Conservation (phyloP, 257 asterid genomes). For the Vinca minor region DNA sequence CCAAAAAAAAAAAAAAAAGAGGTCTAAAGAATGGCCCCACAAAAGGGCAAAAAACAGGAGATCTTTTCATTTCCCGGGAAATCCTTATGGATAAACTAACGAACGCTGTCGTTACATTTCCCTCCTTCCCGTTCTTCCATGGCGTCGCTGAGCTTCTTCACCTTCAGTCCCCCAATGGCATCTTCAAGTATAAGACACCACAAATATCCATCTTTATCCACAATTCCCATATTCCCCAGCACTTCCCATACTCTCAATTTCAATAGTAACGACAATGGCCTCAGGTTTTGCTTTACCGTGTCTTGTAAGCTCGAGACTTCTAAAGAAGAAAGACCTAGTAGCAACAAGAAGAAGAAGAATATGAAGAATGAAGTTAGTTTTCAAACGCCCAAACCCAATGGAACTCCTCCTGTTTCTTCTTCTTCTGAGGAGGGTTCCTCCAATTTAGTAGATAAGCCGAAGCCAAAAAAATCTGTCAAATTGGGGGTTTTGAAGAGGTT, state of each 20-base stretch:
- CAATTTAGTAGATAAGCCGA: constrained; percentile 26
- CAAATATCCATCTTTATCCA: neutral
- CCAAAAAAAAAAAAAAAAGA: no score
- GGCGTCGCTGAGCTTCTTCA: constrained; percentile 21
- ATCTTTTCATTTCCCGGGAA: neutral
- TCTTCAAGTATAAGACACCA: neutral
- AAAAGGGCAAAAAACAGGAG: no score
- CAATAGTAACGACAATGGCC: constrained; percentile 18
- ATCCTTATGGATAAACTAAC: neutral
- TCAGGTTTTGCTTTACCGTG: constrained; percentile 24
- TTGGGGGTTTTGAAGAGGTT: constrained; percentile 32
- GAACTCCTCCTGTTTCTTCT: constrained; percentile 50
- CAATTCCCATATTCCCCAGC: constrained; percentile 12
- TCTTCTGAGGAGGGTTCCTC: constrained; percentile 30
- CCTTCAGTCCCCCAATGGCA: constrained; percentile 4
- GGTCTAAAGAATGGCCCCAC: no score
- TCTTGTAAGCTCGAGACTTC: constrained; percentile 44
- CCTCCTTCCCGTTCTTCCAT: neutral
- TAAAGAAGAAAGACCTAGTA: constrained; percentile 19
- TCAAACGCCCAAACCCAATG: constrained; percentile 20
- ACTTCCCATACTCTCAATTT: constrained; percentile 22
- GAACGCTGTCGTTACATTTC: no score
- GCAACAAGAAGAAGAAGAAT: constrained; percentile 23
- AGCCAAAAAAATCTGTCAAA: constrained; percentile 22
- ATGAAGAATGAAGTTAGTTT: neutral